phyloP scores from a whole-genome alignment of 768 basidiomycete genomes.

The Lactifluus pinguis region DNA sequence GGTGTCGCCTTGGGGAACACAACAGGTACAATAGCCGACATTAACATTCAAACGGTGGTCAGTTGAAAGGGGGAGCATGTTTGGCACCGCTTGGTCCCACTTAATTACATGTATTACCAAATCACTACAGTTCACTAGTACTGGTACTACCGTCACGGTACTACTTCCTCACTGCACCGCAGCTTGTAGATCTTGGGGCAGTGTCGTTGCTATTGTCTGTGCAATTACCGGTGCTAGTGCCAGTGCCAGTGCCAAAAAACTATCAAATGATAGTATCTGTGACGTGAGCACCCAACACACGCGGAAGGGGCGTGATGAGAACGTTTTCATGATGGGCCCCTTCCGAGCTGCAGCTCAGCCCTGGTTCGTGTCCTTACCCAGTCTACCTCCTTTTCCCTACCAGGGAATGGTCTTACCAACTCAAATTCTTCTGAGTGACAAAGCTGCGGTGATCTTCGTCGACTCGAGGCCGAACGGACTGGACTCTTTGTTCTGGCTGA shows the following conservation, averaged over 20 bases:
- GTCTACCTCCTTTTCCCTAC: background rate
- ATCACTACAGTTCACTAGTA: too few species aligned
- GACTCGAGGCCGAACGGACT: background rate
- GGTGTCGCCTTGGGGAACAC: conserved; percentile 31
- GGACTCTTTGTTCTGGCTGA: background rate
- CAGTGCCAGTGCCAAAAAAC: background rate
- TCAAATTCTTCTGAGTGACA: background rate
- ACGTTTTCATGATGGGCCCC: background rate
- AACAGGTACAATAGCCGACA: conserved; percentile 5
- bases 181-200: background rate
- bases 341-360: background rate
- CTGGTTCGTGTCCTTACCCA: background rate
- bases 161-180: background rate
- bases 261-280: background rate
- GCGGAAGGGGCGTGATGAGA: background rate
- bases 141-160: too few species aligned
- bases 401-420: background rate
- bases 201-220: background rate
- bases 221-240: background rate
- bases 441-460: background rate
- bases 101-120: background rate
- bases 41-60: background rate
- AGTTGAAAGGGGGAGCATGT: conserved; percentile 2
- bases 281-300: background rate
- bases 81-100: conserved; percentile 10